Percentiles rank a stretch among this genome's conserved stretches.
Evolutionary conservation across 257 asterid species (phyloP).

Genomic region (Anisodus acutangulus): DNA sequence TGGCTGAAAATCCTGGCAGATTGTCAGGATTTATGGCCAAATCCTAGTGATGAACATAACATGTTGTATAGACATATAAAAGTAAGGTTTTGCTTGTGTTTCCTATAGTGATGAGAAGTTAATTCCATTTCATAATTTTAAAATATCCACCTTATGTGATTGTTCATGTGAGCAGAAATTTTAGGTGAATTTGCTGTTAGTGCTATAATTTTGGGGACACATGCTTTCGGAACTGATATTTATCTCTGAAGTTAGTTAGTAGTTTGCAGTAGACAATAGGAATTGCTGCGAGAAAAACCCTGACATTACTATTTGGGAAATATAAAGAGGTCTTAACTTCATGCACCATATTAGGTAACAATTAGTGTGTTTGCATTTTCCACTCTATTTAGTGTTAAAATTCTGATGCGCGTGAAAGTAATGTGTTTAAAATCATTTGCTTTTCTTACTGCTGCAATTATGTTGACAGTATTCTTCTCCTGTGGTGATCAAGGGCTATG

Average conservation of each 20-base stretch:
- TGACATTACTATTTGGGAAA: background rate
- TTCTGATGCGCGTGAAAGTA: background rate
- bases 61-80: too few relatives aligned
- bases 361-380: too few relatives aligned
- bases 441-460: background rate
- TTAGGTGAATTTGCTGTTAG: background rate
- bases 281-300: background rate
- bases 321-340: background rate
- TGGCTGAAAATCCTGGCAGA: too few relatives aligned
- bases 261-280: background rate
- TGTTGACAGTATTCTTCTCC: background rate
- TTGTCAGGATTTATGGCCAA: too few relatives aligned
- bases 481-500: background rate
- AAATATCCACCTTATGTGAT: background rate
- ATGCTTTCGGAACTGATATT: background rate
- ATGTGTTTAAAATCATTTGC: background rate
- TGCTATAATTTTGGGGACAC: background rate
- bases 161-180: background rate
- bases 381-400: background rate
- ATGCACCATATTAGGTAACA: background rate
- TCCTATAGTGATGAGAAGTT: slow-evolving; percentile 11
- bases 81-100: background rate
- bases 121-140: background rate
- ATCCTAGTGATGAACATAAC: too few relatives aligned
- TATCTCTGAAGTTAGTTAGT: background rate